Evolutionary conservation across 2,329 filamentous ascomycete genomes (phyloP).

Genomic region (Periconia macrospinosa): DNA sequence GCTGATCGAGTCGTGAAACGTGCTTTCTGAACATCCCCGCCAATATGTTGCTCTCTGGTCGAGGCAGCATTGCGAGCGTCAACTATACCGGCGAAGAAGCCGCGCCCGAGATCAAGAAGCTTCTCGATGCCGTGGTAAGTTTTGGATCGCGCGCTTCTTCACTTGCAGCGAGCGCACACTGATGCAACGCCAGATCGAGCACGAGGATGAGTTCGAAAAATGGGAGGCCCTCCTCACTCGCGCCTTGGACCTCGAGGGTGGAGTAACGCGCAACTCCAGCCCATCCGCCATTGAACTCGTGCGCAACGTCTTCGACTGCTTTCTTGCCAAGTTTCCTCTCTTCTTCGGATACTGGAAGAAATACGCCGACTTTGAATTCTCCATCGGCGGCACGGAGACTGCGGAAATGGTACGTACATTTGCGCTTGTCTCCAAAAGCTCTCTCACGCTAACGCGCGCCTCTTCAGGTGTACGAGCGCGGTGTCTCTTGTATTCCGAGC

Average conservation of each 20-base stretch:
- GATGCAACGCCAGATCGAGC: slow-evolving; percentile 54
- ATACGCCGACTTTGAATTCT: slow-evolving; percentile 96
- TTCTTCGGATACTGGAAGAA: slow-evolving; percentile 99
- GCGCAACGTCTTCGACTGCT: slow-evolving; percentile 85
- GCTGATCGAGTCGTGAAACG: too few species aligned
- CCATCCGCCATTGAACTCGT: slow-evolving; percentile 87
- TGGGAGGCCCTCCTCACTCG: slow-evolving; percentile 92
- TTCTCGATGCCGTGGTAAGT: slow-evolving; percentile 76
- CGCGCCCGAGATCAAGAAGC: slow-evolving; percentile 69
- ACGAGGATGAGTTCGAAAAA: slow-evolving; percentile 87
- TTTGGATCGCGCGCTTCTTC: slow-evolving; percentile 1
- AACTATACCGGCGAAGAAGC: slow-evolving; percentile 39
- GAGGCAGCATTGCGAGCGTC: slow-evolving; percentile 34
- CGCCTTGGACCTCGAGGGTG: slow-evolving; percentile 84
- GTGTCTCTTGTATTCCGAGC: slow-evolving; percentile 87
- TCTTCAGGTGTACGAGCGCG: slow-evolving; percentile 84
- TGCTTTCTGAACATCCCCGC: background rate
- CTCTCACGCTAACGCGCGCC: slow-evolving; percentile 4
- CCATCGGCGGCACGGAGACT: slow-evolving; percentile 92
- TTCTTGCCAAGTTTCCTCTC: slow-evolving; percentile 91
- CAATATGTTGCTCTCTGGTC: slow-evolving; percentile 31
- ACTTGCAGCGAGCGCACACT: slow-evolving; percentile 6
- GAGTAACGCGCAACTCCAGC: slow-evolving; percentile 94
- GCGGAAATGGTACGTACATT: slow-evolving; percentile 77
- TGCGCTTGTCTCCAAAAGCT: background rate